Conservation (phyloP, 2,329 filamentous ascomycete genomes). For the Sphaceloma murrayae region DNA sequence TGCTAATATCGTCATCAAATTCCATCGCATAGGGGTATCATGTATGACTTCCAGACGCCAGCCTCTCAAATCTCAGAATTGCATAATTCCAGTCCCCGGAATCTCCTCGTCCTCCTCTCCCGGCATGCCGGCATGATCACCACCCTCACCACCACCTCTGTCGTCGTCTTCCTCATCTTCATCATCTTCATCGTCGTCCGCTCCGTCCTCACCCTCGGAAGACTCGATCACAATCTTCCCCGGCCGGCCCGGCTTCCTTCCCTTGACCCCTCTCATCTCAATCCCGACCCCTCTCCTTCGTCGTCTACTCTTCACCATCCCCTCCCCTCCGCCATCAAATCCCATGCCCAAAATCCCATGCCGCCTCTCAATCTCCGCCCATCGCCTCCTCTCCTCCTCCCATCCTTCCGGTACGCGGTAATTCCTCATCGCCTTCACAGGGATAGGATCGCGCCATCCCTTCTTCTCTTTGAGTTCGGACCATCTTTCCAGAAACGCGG, state of each 20-base stretch:
- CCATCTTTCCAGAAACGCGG: conserved; percentile 33
- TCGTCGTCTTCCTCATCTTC: conserved; percentile 15
- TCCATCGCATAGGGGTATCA: too few relatives aligned
- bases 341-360: conserved; percentile 8
- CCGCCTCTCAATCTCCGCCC: conserved; percentile 12
- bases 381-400: conserved; percentile 17
- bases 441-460: conserved; percentile 31
- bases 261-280: not conserved
- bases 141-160: conserved; percentile 9
- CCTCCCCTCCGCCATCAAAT: not conserved
- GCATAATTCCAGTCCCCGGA: conserved; percentile 4
- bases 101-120: not conserved
- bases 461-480: conserved; percentile 34
- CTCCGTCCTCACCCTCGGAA: conserved; percentile 6
- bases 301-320: not conserved
- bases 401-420: conserved; percentile 20
- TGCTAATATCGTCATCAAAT: not conserved
- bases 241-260: not conserved
- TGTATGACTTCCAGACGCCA: too few relatives aligned
- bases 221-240: not conserved
- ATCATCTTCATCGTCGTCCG: conserved; percentile 2
- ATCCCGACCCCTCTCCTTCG: not conserved
- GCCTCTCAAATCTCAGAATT: too few relatives aligned
- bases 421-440: conserved; percentile 23
- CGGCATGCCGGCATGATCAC: conserved; percentile 11